Evolutionary conservation across 1,284 basidiomycete species (phyloP).

Genomic region (Ustanciosporium gigantosporum): DNA sequence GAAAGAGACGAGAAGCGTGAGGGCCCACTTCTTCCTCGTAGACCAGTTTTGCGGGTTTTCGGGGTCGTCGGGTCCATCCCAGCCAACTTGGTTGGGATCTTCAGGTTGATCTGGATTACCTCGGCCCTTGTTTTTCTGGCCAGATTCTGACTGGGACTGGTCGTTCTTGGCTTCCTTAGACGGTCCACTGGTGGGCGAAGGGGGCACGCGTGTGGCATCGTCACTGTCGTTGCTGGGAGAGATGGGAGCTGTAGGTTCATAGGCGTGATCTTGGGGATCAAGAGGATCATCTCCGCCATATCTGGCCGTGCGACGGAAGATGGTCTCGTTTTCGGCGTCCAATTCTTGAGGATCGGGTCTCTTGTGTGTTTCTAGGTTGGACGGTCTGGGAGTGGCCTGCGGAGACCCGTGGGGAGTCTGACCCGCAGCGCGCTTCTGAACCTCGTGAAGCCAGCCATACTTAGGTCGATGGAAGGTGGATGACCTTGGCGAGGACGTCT

Average conservation of each 20-base stretch:
- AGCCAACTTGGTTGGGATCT: conserved; percentile 26
- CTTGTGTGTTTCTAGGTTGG: not conserved
- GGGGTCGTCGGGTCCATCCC: conserved; percentile 37
- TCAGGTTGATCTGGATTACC: conserved; percentile 22
- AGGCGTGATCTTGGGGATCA: conserved; percentile 20
- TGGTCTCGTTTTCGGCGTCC: conserved; percentile 15
- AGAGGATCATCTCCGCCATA: conserved; percentile 25
- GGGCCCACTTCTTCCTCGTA: conserved; percentile 23
- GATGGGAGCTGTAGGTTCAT: not conserved
- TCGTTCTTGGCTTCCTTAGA: conserved; percentile 1
- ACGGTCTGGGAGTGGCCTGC: conserved; percentile 1
- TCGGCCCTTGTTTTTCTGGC: conserved; percentile 13
- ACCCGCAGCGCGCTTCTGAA: conserved; percentile 8
- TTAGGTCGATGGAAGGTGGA: conserved; percentile 8
- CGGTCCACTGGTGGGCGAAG: conserved; percentile 8
- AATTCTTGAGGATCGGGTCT: conserved; percentile 3
- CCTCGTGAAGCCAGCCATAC: conserved; percentile 23
- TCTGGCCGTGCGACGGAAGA: conserved; percentile 15
- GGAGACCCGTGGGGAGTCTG: conserved; percentile 18
- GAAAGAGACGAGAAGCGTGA: conserved; percentile 39
- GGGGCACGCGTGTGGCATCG: conserved; percentile 11
- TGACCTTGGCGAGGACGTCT: no score
- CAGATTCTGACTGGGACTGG: no score
- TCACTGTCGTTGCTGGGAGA: conserved; percentile 4
- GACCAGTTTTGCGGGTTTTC: conserved; percentile 50